A percentile compares a stretch with the other conserved stretches of the same genome.
Conservation (phyloP, 2,329 filamentous ascomycete species). For the Chaetomiaceae sp. region DNA sequence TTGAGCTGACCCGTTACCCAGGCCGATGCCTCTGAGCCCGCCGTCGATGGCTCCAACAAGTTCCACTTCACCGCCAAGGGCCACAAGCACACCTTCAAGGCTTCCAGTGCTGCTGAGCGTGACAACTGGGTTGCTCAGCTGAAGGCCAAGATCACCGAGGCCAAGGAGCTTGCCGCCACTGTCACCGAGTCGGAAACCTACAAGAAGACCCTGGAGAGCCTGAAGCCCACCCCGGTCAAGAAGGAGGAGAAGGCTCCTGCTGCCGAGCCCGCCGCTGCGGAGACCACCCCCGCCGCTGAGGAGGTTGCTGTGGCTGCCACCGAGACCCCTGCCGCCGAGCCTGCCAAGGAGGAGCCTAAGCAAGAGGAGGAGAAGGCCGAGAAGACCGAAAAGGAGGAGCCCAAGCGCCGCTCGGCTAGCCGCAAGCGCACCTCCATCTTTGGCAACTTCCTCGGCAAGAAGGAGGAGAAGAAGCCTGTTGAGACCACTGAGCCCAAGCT, state of each 20-base stretch:
- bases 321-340: slow-evolving; percentile 37
- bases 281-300: slow-evolving; percentile 31
- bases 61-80: slow-evolving; percentile 82
- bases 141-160: slow-evolving; percentile 77
- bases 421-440: slow-evolving; percentile 65
- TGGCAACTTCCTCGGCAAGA: slow-evolving; percentile 49
- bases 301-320: slow-evolving; percentile 31
- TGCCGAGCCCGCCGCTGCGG: slow-evolving; percentile 33
- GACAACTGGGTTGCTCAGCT: slow-evolving; percentile 88
- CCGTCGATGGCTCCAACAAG: slow-evolving; percentile 70
- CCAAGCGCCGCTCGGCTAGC: slow-evolving; percentile 60
- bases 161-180: slow-evolving; percentile 71
- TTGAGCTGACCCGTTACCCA: slow-evolving; percentile 28
- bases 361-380: slow-evolving; percentile 43
- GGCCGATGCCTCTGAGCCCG: slow-evolving; percentile 64
- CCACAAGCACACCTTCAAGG: slow-evolving; percentile 94
- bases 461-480: slow-evolving; percentile 41
- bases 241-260: slow-evolving; percentile 44
- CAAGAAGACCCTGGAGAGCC: slow-evolving; percentile 76
- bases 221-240: slow-evolving; percentile 46
- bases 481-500: slow-evolving; percentile 33
- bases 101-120: slow-evolving; percentile 67
- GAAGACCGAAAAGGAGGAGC: slow-evolving; percentile 53
- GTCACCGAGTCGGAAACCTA: slow-evolving; percentile 79
- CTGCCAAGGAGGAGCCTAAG: slow-evolving; percentile 41